A percentile compares a stretch with the other conserved stretches of the same genome.
Evolutionary conservation across 768 basidiomycete genomes (phyloP).

Genomic region (Suillus placidus): DNA sequence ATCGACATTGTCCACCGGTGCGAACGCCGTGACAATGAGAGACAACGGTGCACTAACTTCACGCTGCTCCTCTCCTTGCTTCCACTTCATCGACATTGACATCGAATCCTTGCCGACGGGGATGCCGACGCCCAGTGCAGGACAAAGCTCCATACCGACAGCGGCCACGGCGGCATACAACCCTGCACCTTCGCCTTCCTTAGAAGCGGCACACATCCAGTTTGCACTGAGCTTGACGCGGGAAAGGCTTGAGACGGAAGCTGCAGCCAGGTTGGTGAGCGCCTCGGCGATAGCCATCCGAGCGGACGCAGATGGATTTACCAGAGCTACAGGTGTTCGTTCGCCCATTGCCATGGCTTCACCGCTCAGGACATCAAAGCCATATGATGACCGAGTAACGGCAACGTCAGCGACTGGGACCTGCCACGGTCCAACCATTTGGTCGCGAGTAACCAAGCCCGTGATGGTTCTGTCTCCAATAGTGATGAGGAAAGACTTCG

Average conservation of each 20-base stretch:
- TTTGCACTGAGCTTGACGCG: constrained; percentile 96
- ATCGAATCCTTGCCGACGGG: constrained; percentile 99
- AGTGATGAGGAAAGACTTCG: constrained; percentile 97
- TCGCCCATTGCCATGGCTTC: constrained; percentile 99
- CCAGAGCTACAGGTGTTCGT: constrained; percentile 88
- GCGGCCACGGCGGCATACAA: constrained; percentile 91
- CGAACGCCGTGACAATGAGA: constrained; percentile 93
- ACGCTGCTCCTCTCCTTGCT: constrained; percentile 58
- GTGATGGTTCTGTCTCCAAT: constrained; percentile 96
- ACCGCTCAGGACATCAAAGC: constrained; percentile 80
- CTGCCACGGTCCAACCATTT: constrained; percentile 99
- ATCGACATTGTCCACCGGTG: constrained; percentile 76
- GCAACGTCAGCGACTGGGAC: constrained; percentile 97
- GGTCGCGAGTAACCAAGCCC: constrained; percentile 92
- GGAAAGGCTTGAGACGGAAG: constrained; percentile 67
- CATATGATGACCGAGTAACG: constrained; percentile 92
- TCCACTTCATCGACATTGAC: constrained; percentile 99
- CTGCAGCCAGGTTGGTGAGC: constrained; percentile 87
- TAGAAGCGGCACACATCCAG: constrained; percentile 98
- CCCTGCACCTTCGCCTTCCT: constrained; percentile 84
- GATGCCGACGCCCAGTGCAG: constrained; percentile 86
- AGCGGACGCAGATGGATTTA: constrained; percentile 87
- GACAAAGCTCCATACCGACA: constrained; percentile 92
- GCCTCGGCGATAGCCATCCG: constrained; percentile 96
- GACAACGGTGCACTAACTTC: constrained; percentile 92